Evolutionary conservation across 179 eudicot genomes (phyloP), one percentile per base, ranked within the genome.

Genomic region (Amaranthus tricolor): DNA sequence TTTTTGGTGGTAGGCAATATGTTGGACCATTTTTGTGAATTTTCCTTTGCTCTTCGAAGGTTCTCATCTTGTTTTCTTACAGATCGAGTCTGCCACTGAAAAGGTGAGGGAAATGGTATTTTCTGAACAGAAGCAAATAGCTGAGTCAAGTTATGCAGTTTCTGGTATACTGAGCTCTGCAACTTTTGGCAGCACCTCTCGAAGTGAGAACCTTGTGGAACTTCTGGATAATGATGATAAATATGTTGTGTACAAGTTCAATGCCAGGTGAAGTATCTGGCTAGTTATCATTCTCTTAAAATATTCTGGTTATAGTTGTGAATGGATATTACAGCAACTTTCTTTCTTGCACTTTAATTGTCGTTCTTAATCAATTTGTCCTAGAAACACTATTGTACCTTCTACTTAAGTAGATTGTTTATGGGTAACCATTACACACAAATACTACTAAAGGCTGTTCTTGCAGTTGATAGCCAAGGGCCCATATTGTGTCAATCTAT

Each of bases 151-250:
- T 77, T 90, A 90, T 76, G 78, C 89, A 53, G 97, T 88, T 81
- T 88, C 92, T 78, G 88, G 90, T 62, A 76, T 92, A 78, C 70
- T 92, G 60, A 83, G 74, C 63, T 85, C 93, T 75, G 82, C 98
- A 64, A 76, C 87, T 79, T 80, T 85, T 82, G 89, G 82, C 15
- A 62, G 58, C 70, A 86, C 94, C 68, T 86, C 94, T 71, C 88
- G 96, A 66, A 82, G 91, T 76, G 88, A 85, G 74, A 89, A 83
- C 77, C 93, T 94, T 45, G 85, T 81, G 82, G 94, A 88, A 72
- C 78, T 94, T 63, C 87, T 94, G 31, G 84, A 94, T 49, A 74
- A 52, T 54, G 83, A 80, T 63, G 83, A 82, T 63, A 78, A 74
- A 50, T 88, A 86, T 68, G 70, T 56, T 61, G 78, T 89, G 24